These are phyloP conservation scores for Fusarium ambrosium DNA, from an alignment of 2,329 filamentous ascomycete species.

Conservation along the genomic window DNA sequence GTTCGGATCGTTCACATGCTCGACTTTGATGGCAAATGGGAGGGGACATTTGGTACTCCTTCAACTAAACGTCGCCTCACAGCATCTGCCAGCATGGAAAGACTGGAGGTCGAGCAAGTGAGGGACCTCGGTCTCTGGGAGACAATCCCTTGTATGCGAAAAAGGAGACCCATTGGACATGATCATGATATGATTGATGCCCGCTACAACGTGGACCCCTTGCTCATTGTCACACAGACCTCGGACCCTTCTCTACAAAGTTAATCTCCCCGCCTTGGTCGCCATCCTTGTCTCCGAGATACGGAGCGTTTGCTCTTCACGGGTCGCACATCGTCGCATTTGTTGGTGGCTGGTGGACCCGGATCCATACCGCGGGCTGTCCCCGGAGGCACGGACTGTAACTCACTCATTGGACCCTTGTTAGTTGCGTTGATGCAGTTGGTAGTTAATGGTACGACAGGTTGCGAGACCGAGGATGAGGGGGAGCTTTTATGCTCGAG, in stretches of 20 bases:
- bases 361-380: not conserved
- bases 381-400: not conserved
- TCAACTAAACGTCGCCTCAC: too few species aligned
- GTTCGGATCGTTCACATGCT: too few species aligned
- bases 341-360: not conserved
- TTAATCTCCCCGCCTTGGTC: not conserved
- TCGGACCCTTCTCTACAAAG: not conserved
- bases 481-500: not conserved
- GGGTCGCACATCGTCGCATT: not conserved
- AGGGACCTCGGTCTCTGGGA: not conserved
- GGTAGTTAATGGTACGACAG: not conserved
- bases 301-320: not conserved
- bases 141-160: not conserved
- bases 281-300: not conserved
- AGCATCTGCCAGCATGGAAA: too few species aligned
- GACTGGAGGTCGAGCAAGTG: too few species aligned
- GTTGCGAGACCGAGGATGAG: not conserved
- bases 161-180: not conserved
- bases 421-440: not conserved
- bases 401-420: not conserved
- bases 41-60: too few species aligned
- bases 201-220: not conserved
- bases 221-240: not conserved
- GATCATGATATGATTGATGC: not conserved
- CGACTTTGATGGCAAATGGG: too few species aligned